Evolutionary conservation across 2,329 filamentous ascomycete genomes (phyloP).

Genomic region (Spiromastix sp.): DNA sequence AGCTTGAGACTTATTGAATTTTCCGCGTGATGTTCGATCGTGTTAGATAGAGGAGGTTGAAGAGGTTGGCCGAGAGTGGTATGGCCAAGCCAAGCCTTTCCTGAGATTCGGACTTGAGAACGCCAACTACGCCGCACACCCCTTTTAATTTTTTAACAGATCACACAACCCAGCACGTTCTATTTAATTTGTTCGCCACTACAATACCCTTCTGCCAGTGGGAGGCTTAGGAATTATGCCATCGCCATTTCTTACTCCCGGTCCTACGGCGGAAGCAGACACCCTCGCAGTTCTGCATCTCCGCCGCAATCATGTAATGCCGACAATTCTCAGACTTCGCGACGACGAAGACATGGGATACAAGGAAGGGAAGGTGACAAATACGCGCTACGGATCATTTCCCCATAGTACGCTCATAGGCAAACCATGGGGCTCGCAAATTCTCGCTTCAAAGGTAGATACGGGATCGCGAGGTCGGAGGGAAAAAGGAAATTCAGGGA

Average conservation of each 20-base stretch:
- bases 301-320: conserved; percentile 74
- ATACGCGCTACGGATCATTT: conserved; percentile 89
- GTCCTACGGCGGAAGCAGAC: conserved; percentile 49
- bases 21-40: neutral
- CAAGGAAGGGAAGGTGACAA: conserved; percentile 66
- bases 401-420: conserved; percentile 68
- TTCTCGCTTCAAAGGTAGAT: conserved; percentile 80
- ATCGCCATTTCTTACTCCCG: conserved; percentile 73
- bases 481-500: conserved; percentile 35
- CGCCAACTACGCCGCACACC: no score
- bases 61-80: no score
- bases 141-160: no score
- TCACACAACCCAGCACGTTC: no score
- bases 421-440: conserved; percentile 83
- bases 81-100: no score
- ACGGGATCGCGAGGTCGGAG: conserved; percentile 78
- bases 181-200: no score
- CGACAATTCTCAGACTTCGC: conserved; percentile 56
- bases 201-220: no score
- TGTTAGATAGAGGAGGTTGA: no score
- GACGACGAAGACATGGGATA: conserved; percentile 60
- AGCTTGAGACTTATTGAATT: neutral
- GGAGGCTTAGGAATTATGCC: conserved; percentile 27
- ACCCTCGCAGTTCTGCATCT: conserved; percentile 76
- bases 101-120: no score